Conservation (phyloP, 192 early-diverging fungal genomes). For the Podila epicladia region DNA sequence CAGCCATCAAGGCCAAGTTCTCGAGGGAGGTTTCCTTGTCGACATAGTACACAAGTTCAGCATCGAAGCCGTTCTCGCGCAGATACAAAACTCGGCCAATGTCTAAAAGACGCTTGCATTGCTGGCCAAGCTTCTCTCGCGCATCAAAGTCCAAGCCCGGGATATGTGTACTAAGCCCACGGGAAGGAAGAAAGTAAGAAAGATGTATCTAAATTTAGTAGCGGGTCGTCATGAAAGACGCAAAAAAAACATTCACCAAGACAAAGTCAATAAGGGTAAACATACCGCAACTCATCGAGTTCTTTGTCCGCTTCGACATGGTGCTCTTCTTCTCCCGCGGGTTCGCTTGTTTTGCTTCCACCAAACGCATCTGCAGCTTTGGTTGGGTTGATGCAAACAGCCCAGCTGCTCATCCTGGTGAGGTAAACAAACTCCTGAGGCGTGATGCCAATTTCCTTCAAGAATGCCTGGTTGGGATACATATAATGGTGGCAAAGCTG, state of each 20-base stretch:
- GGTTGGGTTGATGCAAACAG: constrained; percentile 62
- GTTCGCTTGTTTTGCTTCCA: constrained; percentile 14
- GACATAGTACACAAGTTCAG: constrained; percentile 81
- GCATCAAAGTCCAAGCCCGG: constrained; percentile 70
- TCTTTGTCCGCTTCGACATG: constrained; percentile 38
- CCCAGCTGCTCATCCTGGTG: constrained; percentile 83
- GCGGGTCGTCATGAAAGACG: not conserved
- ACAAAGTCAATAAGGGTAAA: constrained; percentile 6
- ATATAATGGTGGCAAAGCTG: constrained; percentile 78
- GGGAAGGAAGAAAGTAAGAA: constrained; percentile 4
- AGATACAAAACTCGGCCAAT: constrained; percentile 72
- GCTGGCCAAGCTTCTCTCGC: constrained; percentile 71
- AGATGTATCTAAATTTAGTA: too few relatives aligned
- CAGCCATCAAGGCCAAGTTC: constrained; percentile 77
- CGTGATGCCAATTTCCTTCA: constrained; percentile 61
- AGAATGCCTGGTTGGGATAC: constrained; percentile 73
- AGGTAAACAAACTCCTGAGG: constrained; percentile 70
- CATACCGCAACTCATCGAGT: constrained; percentile 56
- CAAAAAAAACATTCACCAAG: not conserved
- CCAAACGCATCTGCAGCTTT: not conserved
- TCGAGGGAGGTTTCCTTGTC: constrained; percentile 70
- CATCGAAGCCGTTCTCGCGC: constrained; percentile 65
- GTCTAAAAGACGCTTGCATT: constrained; percentile 85
- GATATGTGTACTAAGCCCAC: constrained; percentile 64
- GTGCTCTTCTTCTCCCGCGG: constrained; percentile 51